Evolutionary conservation across 306 rosid genomes (phyloP), one percentile per base, ranked within the genome.

Genomic region (Myrica gale): DNA sequence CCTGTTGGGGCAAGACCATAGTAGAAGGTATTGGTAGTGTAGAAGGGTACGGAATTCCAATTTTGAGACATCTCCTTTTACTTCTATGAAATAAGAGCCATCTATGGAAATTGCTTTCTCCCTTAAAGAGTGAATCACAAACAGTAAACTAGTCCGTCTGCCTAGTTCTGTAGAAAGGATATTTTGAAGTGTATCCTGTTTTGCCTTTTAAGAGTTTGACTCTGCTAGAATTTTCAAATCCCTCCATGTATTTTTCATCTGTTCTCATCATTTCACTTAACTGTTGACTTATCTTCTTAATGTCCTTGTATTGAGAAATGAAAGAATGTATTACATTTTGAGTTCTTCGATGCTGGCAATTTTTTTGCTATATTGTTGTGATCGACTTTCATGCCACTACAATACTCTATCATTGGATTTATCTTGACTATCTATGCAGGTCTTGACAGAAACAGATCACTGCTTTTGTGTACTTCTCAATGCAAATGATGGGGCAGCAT

Each of bases 381-480:
- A 39, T 65, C 23, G 37, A 32, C 37, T 32, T 32, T 26, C 55
- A 63, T 50, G 13, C 77, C 74, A 69, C 9, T 16, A 61, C 51
- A 73, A 51, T 72, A 58, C 73, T 74, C 50, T 63, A 60, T 65
- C 60, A n/a, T 68, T 52, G 71, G 72, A 71, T 72, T 68, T 63
- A 72, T 68, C 21, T 73, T 79, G 74, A 71, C 78, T 69, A 66
- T 60, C 80, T 61, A 71, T 82, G 46, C 83, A 95, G 99, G 97
- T 95, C 78, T 85, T 95, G 92, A 92, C 97, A 62, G 99, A 90
- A 82, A 79, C 82, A 61, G 99, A 92, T 82, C 97, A 95, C 82
- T 95, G 99, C 86, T 95, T 79, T 82, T 95, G 99, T 73, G 99
- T 95, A 71, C 91, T 95, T 80, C 99, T 95, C 80, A 95, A 92